Evolutionary conservation across 2,329 filamentous ascomycete genomes (phyloP).

Genomic region (Phaeoacremonium minimum): DNA sequence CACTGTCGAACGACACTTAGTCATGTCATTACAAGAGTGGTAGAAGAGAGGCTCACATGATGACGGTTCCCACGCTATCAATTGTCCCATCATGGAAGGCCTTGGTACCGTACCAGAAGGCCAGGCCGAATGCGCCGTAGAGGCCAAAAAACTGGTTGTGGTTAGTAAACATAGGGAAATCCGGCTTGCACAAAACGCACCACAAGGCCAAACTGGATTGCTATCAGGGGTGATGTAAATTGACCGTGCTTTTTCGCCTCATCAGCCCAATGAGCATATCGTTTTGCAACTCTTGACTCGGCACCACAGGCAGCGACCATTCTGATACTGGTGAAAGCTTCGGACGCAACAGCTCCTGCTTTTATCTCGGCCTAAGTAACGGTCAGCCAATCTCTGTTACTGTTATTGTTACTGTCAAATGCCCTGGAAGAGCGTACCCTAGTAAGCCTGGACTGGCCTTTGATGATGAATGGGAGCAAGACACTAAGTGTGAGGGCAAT

Average conservation of each 20-base stretch:
- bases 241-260: slow-evolving; percentile 46
- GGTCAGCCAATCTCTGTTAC: no score
- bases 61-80: slow-evolving; percentile 44
- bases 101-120: slow-evolving; percentile 61
- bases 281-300: slow-evolving; percentile 46
- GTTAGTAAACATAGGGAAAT: slow-evolving; percentile 15
- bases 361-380: slow-evolving; percentile 47
- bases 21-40: slow-evolving; percentile 5
- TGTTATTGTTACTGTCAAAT: no score
- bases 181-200: slow-evolving; percentile 15
- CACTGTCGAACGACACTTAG: no score
- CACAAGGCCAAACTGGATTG: slow-evolving; percentile 47
- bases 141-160: slow-evolving; percentile 44
- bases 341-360: slow-evolving; percentile 56
- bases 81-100: slow-evolving; percentile 42
- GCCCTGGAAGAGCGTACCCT: slow-evolving; percentile 21
- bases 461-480: slow-evolving; percentile 52
- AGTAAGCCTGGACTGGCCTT: slow-evolving; percentile 38
- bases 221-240: slow-evolving; percentile 44
- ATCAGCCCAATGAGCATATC: slow-evolving; percentile 51
- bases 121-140: slow-evolving; percentile 48
- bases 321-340: slow-evolving; percentile 54
- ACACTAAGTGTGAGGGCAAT: slow-evolving; percentile 43
- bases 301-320: slow-evolving; percentile 63
- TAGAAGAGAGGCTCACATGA: slow-evolving; percentile 36